Base-by-base conservation (phyloP, 2,329 filamentous ascomycete genomes). In the Penicillium sp. region DNA sequence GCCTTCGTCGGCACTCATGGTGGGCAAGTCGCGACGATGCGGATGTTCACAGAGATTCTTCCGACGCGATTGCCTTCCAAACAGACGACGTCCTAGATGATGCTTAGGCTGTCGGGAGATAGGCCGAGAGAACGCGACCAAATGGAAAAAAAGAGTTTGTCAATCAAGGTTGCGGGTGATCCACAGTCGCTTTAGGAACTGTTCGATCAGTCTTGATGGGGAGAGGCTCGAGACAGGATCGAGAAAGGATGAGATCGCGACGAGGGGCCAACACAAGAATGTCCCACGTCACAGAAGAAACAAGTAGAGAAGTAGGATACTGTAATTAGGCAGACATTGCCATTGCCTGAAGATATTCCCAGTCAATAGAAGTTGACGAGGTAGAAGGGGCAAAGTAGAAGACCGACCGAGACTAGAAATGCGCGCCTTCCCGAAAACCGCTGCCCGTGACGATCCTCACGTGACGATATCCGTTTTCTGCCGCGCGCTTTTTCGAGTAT, bases 1-100 rank as follows among this genome's bases (percentile, higher is more conserved):
- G 50, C 61, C 63, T 63, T 72, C 68, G 61, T 72, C 70, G 57
- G 70, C 67, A 63, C 70, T 71, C 71, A 73, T 74, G 57, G 48
- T 53, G 62, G 54, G 52, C 18, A 51, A 56, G 55, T 63, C 54
- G 63, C 64, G 66, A 62, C 60, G 57, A 52, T 48, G 46, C 48
- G 41, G 43, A 54, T 44, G 33, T 57, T 39, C 47, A 47, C n/a
- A 53, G 47, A 49, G 41, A 45, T 51, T 56, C 34, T n/a, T 55
- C 50, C 39, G 51, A 58, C 56, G 54, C 54, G 53, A 42, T 54
- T 51, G 52, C 49, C 57, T 58, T 44, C 41, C 54, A 52, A 45
- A 39, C 31, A 49, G 51, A 49, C 15, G 34, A 45, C 12, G 34
- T 44, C 23, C n/a, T 47, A 28, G 38, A 51, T 45, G 39, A 53